phyloP scores from a whole-genome alignment of 148 eudicot species.

The Fallopia convolvulus region DNA sequence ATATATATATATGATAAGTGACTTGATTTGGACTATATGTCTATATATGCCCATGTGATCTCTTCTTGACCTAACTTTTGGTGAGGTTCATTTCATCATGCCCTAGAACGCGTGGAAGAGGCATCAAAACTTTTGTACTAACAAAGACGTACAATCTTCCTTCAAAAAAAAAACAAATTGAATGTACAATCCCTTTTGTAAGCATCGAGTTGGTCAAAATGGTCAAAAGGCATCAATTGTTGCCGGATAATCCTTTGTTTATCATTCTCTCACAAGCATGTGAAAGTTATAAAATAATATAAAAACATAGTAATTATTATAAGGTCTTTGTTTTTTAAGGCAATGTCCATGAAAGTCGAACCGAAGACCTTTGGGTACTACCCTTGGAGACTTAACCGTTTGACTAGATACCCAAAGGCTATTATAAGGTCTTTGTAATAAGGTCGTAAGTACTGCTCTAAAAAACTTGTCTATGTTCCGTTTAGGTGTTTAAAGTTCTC shows the following conservation, averaged over 20 bases:
- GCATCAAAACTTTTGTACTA: background rate
- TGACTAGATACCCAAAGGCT: too few species aligned
- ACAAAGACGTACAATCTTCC: background rate
- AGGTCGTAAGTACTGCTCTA: too few species aligned
- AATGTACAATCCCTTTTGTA: background rate
- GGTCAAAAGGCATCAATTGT: background rate
- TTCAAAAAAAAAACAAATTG: too few species aligned
- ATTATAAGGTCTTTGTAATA: too few species aligned
- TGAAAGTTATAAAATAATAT: background rate
- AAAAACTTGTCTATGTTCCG: too few species aligned
- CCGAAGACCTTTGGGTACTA: too few species aligned
- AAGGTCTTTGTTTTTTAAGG: too few species aligned
- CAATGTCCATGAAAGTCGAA: too few species aligned
- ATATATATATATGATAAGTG: background rate
- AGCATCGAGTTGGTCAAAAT: conserved; percentile 2
- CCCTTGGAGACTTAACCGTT: too few species aligned
- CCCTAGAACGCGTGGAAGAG: conserved; percentile 6
- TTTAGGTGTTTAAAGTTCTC: too few species aligned
- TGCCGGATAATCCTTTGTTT: background rate
- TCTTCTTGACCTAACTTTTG: background rate
- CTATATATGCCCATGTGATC: background rate
- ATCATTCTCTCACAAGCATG: conserved; percentile 2
- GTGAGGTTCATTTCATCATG: background rate
- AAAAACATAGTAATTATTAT: background rate
- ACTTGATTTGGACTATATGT: background rate